These are phyloP conservation scores for Kokia cookei DNA, from an alignment of 441 rosid species.

Conservation along the genomic window DNA sequence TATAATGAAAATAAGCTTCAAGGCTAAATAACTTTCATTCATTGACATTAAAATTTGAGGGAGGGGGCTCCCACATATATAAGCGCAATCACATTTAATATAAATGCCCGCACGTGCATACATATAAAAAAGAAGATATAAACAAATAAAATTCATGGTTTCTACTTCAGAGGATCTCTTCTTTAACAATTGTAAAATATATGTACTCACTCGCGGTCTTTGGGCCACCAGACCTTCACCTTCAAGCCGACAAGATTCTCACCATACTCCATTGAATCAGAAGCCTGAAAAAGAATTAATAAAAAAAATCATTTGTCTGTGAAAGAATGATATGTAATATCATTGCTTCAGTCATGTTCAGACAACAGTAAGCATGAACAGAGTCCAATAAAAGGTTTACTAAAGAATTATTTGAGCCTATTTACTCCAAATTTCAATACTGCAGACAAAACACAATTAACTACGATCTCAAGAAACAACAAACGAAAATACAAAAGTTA, in stretches of 20 bases:
- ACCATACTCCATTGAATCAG: constrained; percentile 39
- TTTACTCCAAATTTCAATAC: background rate
- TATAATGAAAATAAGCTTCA: background rate
- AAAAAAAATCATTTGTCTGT: constrained; percentile 9
- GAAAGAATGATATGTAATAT: background rate
- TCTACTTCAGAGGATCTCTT: background rate
- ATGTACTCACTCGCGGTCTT: constrained; percentile 56
- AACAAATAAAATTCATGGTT: background rate
- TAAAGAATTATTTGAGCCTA: no score
- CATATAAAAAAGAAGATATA: background rate
- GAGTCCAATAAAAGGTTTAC: background rate
- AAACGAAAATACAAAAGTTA: background rate
- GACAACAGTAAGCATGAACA: background rate
- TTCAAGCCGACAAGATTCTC: constrained; percentile 63
- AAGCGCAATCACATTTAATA: background rate
- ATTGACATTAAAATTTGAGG: background rate
- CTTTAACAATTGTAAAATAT: background rate
- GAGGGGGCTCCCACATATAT: background rate
- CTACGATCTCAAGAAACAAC: background rate
- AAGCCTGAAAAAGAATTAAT: constrained; percentile 39
- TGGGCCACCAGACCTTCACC: constrained; percentile 94
- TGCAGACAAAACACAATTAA: background rate
- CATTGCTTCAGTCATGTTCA: background rate
- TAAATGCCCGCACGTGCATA: background rate
- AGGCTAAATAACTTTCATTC: background rate